Evolutionary conservation across 495 filamentous ascomycete species (phyloP).

Genomic region (Lasiosphaeria miniovina): DNA sequence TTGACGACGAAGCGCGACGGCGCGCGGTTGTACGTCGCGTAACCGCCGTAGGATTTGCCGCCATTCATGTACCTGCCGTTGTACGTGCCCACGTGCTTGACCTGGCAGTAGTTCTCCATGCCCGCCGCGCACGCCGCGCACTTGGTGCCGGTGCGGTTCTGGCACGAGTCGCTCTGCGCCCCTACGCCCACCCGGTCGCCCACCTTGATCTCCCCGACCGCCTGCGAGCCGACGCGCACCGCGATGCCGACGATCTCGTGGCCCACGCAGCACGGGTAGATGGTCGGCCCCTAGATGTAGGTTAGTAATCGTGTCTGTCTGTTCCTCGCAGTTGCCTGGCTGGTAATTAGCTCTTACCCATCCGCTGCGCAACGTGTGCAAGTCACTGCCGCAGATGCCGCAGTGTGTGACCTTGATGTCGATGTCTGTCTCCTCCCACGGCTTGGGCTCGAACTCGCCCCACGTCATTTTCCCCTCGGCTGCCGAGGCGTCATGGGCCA

Average conservation of each 20-base stretch:
- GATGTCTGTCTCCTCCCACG: constrained; percentile 73
- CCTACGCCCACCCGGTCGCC: constrained; percentile 87
- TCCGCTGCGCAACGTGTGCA: constrained; percentile 72
- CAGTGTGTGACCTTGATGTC: constrained; percentile 78
- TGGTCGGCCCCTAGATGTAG: constrained; percentile 46
- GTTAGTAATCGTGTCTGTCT: constrained; percentile 3
- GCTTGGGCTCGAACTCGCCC: constrained; percentile 72
- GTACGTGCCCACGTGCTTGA: constrained; percentile 61
- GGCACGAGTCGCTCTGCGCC: constrained; percentile 71
- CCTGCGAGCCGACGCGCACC: constrained; percentile 64
- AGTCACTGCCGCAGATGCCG: constrained; percentile 77
- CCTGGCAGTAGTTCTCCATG: constrained; percentile 67
- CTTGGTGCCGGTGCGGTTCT: constrained; percentile 45
- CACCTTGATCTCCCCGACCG: constrained; percentile 53
- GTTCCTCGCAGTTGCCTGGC: not conserved
- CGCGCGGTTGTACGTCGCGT: constrained; percentile 67
- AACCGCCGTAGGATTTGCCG: constrained; percentile 62
- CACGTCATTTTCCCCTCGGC: constrained; percentile 69
- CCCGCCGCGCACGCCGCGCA: constrained; percentile 67
- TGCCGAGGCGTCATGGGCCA: constrained; percentile 59
- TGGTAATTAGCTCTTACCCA: constrained; percentile 49
- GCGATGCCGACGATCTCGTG: constrained; percentile 84
- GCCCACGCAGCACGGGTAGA: constrained; percentile 73
- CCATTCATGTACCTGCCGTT: constrained; percentile 62
- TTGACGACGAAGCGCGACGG: constrained; percentile 74